Conservation (phyloP, 2,329 filamentous ascomycete species). For the Fusarium cicatricum region DNA sequence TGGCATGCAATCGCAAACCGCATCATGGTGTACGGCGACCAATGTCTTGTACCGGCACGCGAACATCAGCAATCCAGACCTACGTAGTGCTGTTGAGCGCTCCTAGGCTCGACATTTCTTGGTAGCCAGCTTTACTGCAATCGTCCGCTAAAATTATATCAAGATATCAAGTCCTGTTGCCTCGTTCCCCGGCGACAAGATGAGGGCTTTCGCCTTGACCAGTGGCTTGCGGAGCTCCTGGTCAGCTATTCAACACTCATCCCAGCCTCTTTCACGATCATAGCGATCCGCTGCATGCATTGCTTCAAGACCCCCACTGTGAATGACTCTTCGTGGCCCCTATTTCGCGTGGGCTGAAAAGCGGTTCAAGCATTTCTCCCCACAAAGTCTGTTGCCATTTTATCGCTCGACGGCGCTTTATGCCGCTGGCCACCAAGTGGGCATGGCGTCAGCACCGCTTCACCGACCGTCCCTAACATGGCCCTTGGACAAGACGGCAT, state of each 20-base stretch:
- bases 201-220: neutral
- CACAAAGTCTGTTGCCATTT: conserved; percentile 28
- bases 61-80: neutral
- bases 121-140: too few species aligned
- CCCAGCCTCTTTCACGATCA: conserved; percentile 2
- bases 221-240: neutral
- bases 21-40: neutral
- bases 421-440: conserved; percentile 33
- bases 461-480: conserved; percentile 10
- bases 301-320: neutral
- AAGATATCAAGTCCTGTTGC: neutral
- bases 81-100: neutral
- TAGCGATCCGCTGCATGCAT: neutral
- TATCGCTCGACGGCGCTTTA: conserved; percentile 30
- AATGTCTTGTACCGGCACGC: neutral
- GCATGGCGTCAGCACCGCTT: conserved; percentile 26
- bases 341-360: conserved; percentile 30
- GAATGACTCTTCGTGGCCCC: conserved; percentile 3
- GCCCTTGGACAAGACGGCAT: neutral
- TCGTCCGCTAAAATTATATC: too few species aligned
- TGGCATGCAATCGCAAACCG: neutral
- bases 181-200: neutral
- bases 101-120: neutral
- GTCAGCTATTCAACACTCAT: neutral
- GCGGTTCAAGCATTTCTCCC: conserved; percentile 19